Base-by-base conservation (phyloP, 2,329 filamentous ascomycete genomes). In the Hypoxylon sp. region DNA sequence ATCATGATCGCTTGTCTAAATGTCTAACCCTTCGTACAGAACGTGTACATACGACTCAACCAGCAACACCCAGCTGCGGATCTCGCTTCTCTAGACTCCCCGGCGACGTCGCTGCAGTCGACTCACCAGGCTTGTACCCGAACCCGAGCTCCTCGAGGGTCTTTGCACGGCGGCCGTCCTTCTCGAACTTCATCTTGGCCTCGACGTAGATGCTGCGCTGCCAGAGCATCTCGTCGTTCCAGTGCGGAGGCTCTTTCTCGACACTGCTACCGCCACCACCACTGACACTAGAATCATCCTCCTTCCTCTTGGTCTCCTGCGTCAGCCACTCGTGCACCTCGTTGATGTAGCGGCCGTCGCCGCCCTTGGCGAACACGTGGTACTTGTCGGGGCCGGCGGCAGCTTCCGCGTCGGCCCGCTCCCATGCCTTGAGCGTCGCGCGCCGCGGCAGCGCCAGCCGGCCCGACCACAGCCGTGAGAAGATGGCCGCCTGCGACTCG, bases 391-490 rank as follows among this genome's bases (percentile, higher is more conserved):
- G 55, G 4, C 38, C 35, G 2, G 69, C 70, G 51, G 79, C 70
- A 51, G 79, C 70, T 75, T 89, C 61, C 40, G 42, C 87, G 41
- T 88, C 82, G 0, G 77, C 70, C 2, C 77, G 74, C 70, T 91
- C 90, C 91, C 91, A 96, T 1, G 69, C 68, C 52, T 80, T 73
- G 88, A 97, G 96, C 48, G 86, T 84, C 0, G 77, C 70, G 1
- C 71, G 72, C 0, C 83, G 69, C 0, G 92, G 92, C 7, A 97
- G 77, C 0, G 75, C 62, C 0, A 97, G 77, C 0, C 84, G 77
- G 27, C 90, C 89, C 0, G 91, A 85, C 83, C 91, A 96, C 0
- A 93, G 83, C 1, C 91, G 85, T 2, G 92, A 86, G 41, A 96
- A 80, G 0, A 91, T 83, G 0, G 92, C 89, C 1, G 87, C 86